phyloP scores from a whole-genome alignment of 75 land plant species.

The Chamaecyparis obtusa region DNA sequence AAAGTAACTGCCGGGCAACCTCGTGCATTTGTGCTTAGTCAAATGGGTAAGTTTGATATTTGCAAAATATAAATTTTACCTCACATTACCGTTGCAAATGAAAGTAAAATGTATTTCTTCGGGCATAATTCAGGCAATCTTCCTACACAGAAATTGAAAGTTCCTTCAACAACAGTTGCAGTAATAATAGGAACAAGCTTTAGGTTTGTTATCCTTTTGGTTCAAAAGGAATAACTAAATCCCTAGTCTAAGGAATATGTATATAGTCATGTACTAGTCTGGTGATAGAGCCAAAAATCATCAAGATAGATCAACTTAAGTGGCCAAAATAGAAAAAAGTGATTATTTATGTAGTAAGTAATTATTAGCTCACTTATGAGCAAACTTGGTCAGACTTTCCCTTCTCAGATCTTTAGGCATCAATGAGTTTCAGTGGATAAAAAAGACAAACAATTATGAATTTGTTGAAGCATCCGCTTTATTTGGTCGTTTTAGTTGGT shows the following conservation, averaged over 20 bases:
- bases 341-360: not conserved
- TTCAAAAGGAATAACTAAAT: not conserved
- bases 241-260: not conserved
- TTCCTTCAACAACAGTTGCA: not conserved
- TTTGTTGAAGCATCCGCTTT: not conserved
- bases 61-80: no score
- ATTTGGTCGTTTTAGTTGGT: not conserved
- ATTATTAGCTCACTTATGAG: not conserved
- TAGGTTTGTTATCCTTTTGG: not conserved
- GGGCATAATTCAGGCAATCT: not conserved
- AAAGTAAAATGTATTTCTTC: not conserved
- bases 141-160: not conserved
- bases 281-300: not conserved
- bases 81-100: not conserved
- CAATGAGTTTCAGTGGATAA: no score
- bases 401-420: not conserved
- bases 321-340: not conserved
- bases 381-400: not conserved
- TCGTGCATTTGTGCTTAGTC: no score
- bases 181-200: not conserved
- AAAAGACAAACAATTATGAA: no score
- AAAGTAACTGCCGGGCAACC: no score
- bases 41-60: no score
- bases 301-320: not conserved
- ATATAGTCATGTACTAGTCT: not conserved